A percentile compares a stretch with the other conserved stretches of the same genome.
Evolutionary conservation across 2,329 filamentous ascomycete species (phyloP).

Genomic region (Biscogniauxia marginata): DNA sequence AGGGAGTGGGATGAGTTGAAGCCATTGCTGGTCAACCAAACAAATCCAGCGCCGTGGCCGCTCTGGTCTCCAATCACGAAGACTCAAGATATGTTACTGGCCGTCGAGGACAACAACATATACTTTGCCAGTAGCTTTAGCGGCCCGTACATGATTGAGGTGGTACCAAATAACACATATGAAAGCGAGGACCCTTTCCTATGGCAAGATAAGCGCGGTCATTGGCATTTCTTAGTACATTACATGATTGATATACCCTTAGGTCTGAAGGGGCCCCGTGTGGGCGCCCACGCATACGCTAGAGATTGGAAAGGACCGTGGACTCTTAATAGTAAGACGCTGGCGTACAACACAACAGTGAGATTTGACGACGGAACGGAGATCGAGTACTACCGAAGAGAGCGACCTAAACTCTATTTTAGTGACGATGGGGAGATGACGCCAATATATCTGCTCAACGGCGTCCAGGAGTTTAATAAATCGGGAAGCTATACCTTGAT

Average conservation of each 20-base stretch:
- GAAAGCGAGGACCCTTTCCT: slow-evolving; percentile 31
- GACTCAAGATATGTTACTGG: slow-evolving; percentile 32
- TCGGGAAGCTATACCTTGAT: slow-evolving; percentile 39
- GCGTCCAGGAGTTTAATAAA: slow-evolving; percentile 42
- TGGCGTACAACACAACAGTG: slow-evolving; percentile 27
- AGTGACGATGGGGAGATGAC: slow-evolving; percentile 45
- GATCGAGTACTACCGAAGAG: slow-evolving; percentile 41
- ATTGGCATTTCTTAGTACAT: slow-evolving; percentile 31
- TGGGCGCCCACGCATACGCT: slow-evolving; percentile 26
- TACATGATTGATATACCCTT: slow-evolving; percentile 28
- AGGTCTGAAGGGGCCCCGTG: slow-evolving; percentile 25
- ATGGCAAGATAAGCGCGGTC: slow-evolving; percentile 28
- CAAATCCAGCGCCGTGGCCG: slow-evolving; percentile 43
- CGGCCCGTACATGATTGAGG: slow-evolving; percentile 26
- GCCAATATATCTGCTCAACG: slow-evolving; percentile 46
- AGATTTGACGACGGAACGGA: slow-evolving; percentile 40
- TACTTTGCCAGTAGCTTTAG: slow-evolving; percentile 29
- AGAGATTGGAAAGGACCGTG: slow-evolving; percentile 21
- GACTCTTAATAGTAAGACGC: slow-evolving; percentile 23
- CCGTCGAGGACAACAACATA: slow-evolving; percentile 37
- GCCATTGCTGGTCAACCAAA: slow-evolving; percentile 26
- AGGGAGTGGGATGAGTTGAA: slow-evolving; percentile 17
- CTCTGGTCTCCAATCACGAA: slow-evolving; percentile 31
- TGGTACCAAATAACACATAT: slow-evolving; percentile 24
- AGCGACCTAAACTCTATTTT: slow-evolving; percentile 49